Evolutionary conservation across 2,329 filamentous ascomycete species (phyloP), one percentile per base, ranked within the genome.

Genomic region (Arthrocladium fulminans): DNA sequence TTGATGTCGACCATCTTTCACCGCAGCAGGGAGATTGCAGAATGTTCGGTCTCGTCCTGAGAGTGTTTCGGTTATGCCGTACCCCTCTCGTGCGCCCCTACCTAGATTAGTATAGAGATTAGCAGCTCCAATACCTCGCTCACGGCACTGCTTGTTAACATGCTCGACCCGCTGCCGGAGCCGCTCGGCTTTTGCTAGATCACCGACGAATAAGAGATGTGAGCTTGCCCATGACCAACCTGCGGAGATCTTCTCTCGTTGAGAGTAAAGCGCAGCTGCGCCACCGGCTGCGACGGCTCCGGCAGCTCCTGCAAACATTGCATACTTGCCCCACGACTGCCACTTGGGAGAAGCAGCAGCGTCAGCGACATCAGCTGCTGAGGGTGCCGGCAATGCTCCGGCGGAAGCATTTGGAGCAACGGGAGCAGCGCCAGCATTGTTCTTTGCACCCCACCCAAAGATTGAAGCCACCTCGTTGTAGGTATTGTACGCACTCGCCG

Each of bases 181-280:
- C 61, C 95, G 88, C 58, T 89, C 84, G 3, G 80, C 81, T n/a
- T 86, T 81, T 41, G 86, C 84, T 6, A 98, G 76, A 60, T 88
- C 94, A 2, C 88, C 88, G 1, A 97, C 86, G 60, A 97, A 98
- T 65, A 92, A 86, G 22, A 98, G 79, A 66, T 98, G 92, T 29
- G 86, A 92, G 13, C 84, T 80, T 12, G 86, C 86, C 88, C 89
- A 97, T 8, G 73, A 73, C 70, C 83, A 83, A 6, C 89, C 85
- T 51, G 83, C 75, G 2, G 76, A 79, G 52, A 97, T 79, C 54
- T 87, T 81, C 25, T 94, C 86, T 47, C 87, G 80, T 59, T 92
- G 88, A 59, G 85, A 73, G 70, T 94, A 97, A 9, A 90, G 85
- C 6, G 88, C 88, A 0, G 86, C 86, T 0, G 85, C 84, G 6